Evolutionary conservation across 2,329 filamentous ascomycete species (phyloP).

Genomic region (Daldinia sp.): DNA sequence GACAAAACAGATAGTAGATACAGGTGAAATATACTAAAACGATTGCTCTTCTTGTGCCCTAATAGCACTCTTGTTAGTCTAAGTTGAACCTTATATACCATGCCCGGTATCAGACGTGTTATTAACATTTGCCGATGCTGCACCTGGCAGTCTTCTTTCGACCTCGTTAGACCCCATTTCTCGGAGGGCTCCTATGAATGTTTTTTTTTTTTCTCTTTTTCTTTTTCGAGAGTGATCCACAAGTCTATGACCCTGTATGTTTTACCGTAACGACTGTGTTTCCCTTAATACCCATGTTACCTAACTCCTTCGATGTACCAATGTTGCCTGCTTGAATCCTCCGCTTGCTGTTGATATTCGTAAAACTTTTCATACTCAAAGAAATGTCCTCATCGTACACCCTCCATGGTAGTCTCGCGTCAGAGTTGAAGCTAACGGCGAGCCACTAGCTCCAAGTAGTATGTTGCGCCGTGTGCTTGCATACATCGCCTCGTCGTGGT

Average conservation of each 20-base stretch:
- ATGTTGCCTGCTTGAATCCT: constrained; percentile 14
- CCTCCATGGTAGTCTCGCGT: constrained; percentile 17
- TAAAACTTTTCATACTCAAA: neutral
- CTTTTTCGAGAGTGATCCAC: constrained; percentile 6
- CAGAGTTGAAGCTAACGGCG: constrained; percentile 17
- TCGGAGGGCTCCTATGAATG: constrained; percentile 3
- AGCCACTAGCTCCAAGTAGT: constrained; percentile 28
- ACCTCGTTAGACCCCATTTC: constrained; percentile 6
- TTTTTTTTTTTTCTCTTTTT: constrained; percentile 12
- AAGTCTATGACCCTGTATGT: constrained; percentile 12
- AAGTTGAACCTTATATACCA: constrained; percentile 25
- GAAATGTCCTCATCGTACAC: constrained; percentile 13
- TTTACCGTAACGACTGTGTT: constrained; percentile 25
- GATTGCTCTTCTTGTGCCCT: constrained; percentile 30
- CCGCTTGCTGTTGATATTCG: constrained; percentile 10
- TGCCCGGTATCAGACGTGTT: constrained; percentile 25
- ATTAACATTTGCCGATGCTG: constrained; percentile 35
- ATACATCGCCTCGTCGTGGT: constrained; percentile 12
- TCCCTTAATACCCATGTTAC: constrained; percentile 8
- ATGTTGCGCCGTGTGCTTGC: constrained; percentile 10
- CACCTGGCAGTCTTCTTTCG: constrained; percentile 35
- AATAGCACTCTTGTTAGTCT: constrained; percentile 26
- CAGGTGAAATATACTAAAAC: constrained; percentile 21
- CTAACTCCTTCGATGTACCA: constrained; percentile 10
- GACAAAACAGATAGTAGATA: neutral